A percentile compares a stretch with the other conserved stretches of the same genome.
Conservation (phyloP, 768 basidiomycete genomes). For the Boletus patriciae region DNA sequence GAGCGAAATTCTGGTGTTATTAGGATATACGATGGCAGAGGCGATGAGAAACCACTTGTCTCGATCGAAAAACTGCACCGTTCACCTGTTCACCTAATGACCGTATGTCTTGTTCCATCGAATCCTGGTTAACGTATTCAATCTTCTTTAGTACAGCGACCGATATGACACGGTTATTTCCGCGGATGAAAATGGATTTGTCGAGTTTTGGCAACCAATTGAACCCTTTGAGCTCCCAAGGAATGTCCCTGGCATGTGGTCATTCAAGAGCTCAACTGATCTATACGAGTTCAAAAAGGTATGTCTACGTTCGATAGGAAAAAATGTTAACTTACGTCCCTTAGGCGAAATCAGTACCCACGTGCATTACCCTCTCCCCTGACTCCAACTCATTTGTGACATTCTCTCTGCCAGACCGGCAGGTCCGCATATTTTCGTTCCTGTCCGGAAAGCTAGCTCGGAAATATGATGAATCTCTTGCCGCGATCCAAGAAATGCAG, state of each 20-base stretch:
- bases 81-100: conserved; percentile 88
- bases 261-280: conserved; percentile 88
- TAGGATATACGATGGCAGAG: conserved; percentile 90
- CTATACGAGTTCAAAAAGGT: conserved; percentile 99
- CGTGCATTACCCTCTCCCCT: conserved; percentile 89
- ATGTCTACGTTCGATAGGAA: conserved; percentile 3
- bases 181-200: conserved; percentile 90
- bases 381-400: conserved; percentile 88
- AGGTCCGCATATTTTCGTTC: conserved; percentile 93
- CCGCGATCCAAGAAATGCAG: conserved; percentile 97
- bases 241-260: conserved; percentile 78
- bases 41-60: conserved; percentile 74
- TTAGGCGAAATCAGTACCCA: conserved; percentile 88
- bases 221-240: conserved; percentile 88
- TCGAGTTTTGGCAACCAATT: conserved; percentile 93
- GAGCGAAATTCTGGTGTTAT: conserved; percentile 75
- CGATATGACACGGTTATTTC: conserved; percentile 89
- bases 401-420: conserved; percentile 90
- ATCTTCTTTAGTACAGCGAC: conserved; percentile 72
- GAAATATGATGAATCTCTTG: conserved; percentile 92
- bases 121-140: neutral
- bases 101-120: conserved; percentile 49
- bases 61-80: conserved; percentile 78
- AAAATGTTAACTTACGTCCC: neutral
- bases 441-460: conserved; percentile 84